These are phyloP conservation scores for Arthrobotrys conoides DNA, from an alignment of 2,329 filamentous ascomycete species.

Conservation along the genomic window DNA sequence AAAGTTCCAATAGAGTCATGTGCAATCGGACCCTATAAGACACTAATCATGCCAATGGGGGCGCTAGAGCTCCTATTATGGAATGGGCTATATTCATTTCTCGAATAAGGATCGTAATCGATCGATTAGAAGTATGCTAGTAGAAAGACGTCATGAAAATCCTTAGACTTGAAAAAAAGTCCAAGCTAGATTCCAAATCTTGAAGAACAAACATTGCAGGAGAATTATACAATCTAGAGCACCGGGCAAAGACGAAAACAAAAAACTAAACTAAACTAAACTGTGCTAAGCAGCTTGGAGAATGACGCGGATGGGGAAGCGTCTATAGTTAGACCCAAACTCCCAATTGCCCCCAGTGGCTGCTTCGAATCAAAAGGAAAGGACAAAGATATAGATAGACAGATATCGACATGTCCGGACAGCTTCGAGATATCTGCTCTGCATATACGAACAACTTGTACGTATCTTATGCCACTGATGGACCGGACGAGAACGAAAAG, in stretches of 20 bases:
- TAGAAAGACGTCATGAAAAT: constrained; percentile 20
- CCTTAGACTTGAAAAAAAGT: neutral
- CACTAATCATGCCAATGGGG: neutral
- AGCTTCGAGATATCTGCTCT: neutral
- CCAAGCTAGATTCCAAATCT: constrained; percentile 6
- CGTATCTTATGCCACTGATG: too few relatives aligned
- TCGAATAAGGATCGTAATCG: neutral
- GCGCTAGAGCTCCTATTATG: constrained; percentile 13
- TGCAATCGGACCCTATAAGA: neutral
- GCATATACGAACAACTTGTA: neutral
- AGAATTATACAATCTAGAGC: neutral
- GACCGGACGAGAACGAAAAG: neutral
- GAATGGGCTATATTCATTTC: constrained; percentile 8
- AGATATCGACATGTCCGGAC: neutral
- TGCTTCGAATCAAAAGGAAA: neutral
- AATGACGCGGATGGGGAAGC: constrained; percentile 5
- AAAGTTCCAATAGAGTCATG: neutral
- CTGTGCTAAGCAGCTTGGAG: constrained; percentile 11
- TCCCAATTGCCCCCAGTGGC: neutral
- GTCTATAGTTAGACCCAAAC: constrained; percentile 1
- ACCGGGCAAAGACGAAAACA: neutral
- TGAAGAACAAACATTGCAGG: constrained; percentile 3
- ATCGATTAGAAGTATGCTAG: neutral
- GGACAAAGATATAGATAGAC: constrained; percentile 3
- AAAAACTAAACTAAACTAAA: neutral